Evolutionary conservation across 352 stramenopile genomes (phyloP).

Genomic region (Thraustochytrium sp.): DNA sequence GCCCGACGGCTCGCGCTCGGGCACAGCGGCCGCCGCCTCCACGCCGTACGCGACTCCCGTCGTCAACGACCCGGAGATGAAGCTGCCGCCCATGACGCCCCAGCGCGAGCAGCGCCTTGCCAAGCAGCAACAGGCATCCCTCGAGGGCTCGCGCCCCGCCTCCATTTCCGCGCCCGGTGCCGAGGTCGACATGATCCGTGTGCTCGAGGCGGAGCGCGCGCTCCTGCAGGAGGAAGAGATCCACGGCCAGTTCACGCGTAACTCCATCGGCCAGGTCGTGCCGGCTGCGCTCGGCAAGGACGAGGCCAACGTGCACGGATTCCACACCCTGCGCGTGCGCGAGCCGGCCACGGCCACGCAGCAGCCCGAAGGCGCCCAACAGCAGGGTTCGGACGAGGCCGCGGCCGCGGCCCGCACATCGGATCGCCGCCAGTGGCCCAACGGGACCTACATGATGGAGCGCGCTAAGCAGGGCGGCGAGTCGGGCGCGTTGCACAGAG

Average conservation of each 20-base stretch:
- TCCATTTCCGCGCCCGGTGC: constrained; percentile 60
- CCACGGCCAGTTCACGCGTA: constrained; percentile 62
- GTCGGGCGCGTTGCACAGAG: background rate
- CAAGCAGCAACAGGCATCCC: background rate
- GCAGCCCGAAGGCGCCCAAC: no score
- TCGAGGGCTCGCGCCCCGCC: background rate
- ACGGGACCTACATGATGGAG: constrained; percentile 25
- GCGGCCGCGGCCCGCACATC: no score
- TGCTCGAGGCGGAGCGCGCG: constrained; percentile 63
- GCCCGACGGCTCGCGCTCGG: constrained; percentile 5
- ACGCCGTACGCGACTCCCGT: constrained; percentile 67
- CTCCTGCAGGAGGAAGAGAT: constrained; percentile 65
- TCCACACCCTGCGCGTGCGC: background rate
- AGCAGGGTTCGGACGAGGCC: no score
- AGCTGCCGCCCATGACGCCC: background rate
- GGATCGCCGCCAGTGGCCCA: background rate
- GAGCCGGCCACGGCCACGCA: no score
- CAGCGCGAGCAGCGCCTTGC: constrained; percentile 7
- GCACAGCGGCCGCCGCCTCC: background rate
- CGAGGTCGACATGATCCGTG: constrained; percentile 70
- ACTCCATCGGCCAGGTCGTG: constrained; percentile 64
- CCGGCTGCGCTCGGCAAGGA: constrained; percentile 50
- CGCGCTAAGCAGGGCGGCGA: constrained; percentile 38
- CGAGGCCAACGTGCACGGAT: constrained; percentile 25
- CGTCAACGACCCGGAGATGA: constrained; percentile 65